Base-by-base conservation (phyloP, 495 filamentous ascomycete species). In the Elasticomyces elasticus region DNA sequence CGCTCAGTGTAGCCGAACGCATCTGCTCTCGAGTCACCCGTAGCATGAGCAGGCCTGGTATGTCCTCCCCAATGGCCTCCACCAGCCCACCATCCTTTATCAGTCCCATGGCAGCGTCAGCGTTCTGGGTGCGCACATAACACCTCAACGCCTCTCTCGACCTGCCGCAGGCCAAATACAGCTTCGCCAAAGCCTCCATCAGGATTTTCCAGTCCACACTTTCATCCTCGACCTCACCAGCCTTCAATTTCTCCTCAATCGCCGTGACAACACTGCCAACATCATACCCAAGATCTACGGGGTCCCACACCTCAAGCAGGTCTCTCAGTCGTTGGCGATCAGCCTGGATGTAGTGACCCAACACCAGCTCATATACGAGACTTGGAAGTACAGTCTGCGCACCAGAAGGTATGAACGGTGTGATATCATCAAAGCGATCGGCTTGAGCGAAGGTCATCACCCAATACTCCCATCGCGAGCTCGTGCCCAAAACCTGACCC, bases 381-480 rank as follows among this genome's bases (percentile, higher is more conserved):
- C 84, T 78, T 10, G 86, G 79, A n/a, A 98, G 71, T 1, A 86
- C 81, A 7, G 89, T 87, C n/a, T 77, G 79, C 47, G 91, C 72
- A 27, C 77, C 78, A 0, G 78, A 80, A 0, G 92, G 92, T 19
- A 98, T 86, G 59, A 84, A 82, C 23, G 83, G 76, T 5, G 86
- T 85, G 30, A 98, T 94, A 53, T 97, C 91, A 62, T 95, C 85
- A 56, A 89, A 83, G 62, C 84, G 89, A 54, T 84, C 73, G 5
- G 87, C 84, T 43, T 85, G 82, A 25, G 90, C 87, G 64, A 98
- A 98, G 0, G 76, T 80, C 81, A 83, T 89, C 9, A 91, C 84
- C 89, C 89, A 96, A 57, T 91, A 84, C 66, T 98, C 90, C 94
- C 94, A 97, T 58, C 84, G 75, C 42, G 81, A 69, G 3, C 88